phyloP scores from a whole-genome alignment of 2,329 filamentous ascomycete species.

The Samsoniella hepiali region DNA sequence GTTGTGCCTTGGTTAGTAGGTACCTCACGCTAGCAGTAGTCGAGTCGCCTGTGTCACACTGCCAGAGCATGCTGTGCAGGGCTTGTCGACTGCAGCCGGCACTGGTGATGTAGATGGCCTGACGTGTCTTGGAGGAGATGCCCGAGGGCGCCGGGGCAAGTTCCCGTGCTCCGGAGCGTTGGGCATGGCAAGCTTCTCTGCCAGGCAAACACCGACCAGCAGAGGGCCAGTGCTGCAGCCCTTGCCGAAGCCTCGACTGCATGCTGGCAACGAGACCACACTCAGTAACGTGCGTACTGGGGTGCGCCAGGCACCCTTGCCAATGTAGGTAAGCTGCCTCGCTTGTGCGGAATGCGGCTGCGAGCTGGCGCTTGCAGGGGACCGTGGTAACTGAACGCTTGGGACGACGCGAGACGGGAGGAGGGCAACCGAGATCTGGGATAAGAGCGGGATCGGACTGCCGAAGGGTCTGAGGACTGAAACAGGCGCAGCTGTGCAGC shows the following conservation, averaged over 20 bases:
- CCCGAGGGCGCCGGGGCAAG: not conserved
- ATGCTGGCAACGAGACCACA: not conserved
- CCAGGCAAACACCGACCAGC: not conserved
- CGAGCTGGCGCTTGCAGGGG: constrained; percentile 13
- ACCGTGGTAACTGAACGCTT: not conserved
- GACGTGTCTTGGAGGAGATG: not conserved
- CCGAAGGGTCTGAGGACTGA: constrained; percentile 2
- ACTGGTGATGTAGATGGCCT: not conserved
- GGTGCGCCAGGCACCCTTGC: not conserved
- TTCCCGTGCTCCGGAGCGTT: not conserved
- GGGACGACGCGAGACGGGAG: constrained; percentile 1
- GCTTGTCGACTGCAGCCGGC: not conserved
- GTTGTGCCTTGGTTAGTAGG: not conserved
- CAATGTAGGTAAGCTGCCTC: not conserved
- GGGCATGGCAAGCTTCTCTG: not conserved
- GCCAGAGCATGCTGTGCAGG: not conserved
- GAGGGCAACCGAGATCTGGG: not conserved
- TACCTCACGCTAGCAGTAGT: not conserved
- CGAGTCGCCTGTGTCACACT: not conserved
- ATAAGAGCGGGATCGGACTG: not conserved
- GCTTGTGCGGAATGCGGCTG: constrained; percentile 10
- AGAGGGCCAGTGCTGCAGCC: not conserved
- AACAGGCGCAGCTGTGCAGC: not conserved
- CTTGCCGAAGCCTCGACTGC: not conserved
- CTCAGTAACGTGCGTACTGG: no score